Evolutionary conservation across 768 basidiomycete species (phyloP).

Genomic region (Hirschioporus abietinus): DNA sequence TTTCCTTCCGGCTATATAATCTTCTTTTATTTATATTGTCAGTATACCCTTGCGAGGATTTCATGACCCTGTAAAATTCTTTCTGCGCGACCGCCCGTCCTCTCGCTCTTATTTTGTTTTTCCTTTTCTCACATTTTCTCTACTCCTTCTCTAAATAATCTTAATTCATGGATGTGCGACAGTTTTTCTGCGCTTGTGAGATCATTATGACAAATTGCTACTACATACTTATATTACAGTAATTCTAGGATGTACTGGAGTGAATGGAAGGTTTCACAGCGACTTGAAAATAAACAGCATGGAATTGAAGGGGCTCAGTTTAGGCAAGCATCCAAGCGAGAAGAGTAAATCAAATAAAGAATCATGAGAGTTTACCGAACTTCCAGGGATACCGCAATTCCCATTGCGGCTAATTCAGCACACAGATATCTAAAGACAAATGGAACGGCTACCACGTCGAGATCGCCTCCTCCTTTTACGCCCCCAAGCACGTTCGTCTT

Average conservation of each 20-base stretch:
- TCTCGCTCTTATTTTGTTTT: background rate
- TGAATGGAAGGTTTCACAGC: background rate
- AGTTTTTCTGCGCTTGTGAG: background rate
- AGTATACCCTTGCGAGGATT: background rate
- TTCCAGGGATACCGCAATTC: constrained; percentile 84
- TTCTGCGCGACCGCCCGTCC: background rate
- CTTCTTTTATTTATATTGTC: background rate
- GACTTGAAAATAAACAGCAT: background rate
- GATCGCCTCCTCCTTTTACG: constrained; percentile 63
- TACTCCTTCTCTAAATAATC: background rate
- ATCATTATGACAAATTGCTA: background rate
- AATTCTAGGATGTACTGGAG: background rate
- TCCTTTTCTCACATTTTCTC: background rate
- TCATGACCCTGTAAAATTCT: background rate
- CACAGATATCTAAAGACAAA: constrained; percentile 94
- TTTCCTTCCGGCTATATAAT: background rate
- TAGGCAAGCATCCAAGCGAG: background rate
- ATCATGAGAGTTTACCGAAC: constrained; percentile 43
- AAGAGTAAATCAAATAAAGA: constrained; percentile 7
- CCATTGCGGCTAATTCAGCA: constrained; percentile 97
- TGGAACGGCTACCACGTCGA: constrained; percentile 94
- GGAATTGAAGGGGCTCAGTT: background rate
- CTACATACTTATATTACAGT: constrained; percentile 1
- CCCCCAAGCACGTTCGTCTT: constrained; percentile 60
- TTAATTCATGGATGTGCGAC: background rate